A percentile compares a stretch with the other conserved stretches of the same genome.
Evolutionary conservation across 2,329 filamentous ascomycete genomes (phyloP).

Genomic region (Hypocreales sp.): DNA sequence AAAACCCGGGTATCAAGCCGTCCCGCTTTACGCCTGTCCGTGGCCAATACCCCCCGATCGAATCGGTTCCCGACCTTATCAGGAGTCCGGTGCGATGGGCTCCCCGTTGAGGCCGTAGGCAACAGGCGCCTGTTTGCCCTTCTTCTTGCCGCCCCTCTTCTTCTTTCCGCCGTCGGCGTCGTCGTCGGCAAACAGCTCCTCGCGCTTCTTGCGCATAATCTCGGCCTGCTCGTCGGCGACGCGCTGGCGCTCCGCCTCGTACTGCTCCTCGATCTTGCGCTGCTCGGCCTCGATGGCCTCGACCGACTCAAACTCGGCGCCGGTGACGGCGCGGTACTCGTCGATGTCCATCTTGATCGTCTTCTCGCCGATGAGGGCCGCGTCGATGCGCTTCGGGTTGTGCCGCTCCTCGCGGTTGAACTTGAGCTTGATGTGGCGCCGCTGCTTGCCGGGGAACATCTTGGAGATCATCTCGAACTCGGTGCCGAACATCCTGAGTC

Average conservation of each 20-base stretch:
- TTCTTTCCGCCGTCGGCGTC: slow-evolving; percentile 13
- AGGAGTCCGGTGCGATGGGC: slow-evolving; percentile 12
- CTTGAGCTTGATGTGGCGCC: slow-evolving; percentile 66
- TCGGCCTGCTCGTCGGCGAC: slow-evolving; percentile 30
- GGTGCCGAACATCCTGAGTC: slow-evolving; percentile 62
- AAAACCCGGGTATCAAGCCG: slow-evolving; percentile 1
- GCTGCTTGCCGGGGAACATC: slow-evolving; percentile 57
- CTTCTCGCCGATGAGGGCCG: slow-evolving; percentile 45
- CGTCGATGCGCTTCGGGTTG: slow-evolving; percentile 46
- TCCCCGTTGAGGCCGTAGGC: slow-evolving; percentile 21
- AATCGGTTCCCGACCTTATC: no score
- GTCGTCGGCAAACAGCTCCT: slow-evolving; percentile 31
- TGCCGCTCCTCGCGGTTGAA: slow-evolving; percentile 66
- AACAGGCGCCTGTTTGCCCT: slow-evolving; percentile 15
- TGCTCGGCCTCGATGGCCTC: slow-evolving; percentile 41
- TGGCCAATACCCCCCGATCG: no score
- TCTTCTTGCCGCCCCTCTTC: slow-evolving; percentile 17
- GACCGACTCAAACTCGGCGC: slow-evolving; percentile 36
- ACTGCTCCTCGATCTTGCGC: slow-evolving; percentile 27
- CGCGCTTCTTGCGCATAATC: slow-evolving; percentile 28
- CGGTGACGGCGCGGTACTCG: slow-evolving; percentile 40
- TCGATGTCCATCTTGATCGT: slow-evolving; percentile 42
- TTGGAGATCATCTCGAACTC: slow-evolving; percentile 69
- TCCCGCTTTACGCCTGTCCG: slow-evolving; percentile 1
- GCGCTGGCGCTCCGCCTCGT: slow-evolving; percentile 26